Conservation (phyloP, 108 stramenopile species). For the Skeletonema menzelii region DNA sequence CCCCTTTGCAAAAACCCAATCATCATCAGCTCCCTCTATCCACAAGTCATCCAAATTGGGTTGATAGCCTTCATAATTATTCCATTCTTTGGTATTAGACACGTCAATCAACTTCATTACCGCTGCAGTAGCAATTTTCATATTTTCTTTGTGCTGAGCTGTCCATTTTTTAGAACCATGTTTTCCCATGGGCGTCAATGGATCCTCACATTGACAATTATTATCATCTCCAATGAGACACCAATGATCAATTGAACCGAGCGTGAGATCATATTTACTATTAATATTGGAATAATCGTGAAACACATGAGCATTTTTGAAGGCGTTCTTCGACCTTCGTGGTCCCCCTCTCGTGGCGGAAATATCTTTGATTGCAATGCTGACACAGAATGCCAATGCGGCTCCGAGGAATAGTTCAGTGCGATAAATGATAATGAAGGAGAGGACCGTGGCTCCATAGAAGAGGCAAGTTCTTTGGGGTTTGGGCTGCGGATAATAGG, state of each 20-base stretch:
- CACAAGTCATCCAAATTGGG: conserved; percentile 29
- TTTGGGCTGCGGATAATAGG: neutral
- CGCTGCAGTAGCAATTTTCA: conserved; percentile 37
- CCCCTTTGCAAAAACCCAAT: conserved; percentile 43
- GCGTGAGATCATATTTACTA: conserved; percentile 54
- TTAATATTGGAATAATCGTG: conserved; percentile 55
- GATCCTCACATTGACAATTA: conserved; percentile 60
- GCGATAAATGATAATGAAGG: conserved; percentile 46
- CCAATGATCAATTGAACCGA: conserved; percentile 72
- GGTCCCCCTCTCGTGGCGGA: neutral
- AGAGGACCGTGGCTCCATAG: conserved; percentile 42
- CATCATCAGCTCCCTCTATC: conserved; percentile 37
- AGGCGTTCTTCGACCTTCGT: conserved; percentile 10
- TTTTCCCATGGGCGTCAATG: conserved; percentile 43
- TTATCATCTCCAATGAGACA: conserved; percentile 57
- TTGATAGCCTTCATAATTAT: conserved; percentile 2
- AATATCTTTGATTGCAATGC: conserved; percentile 16
- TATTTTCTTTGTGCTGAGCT: conserved; percentile 51
- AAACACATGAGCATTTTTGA: conserved; percentile 24
- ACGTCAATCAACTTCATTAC: conserved; percentile 9
- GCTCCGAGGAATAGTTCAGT: conserved; percentile 34
- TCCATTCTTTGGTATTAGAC: neutral
- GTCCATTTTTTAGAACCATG: conserved; percentile 40
- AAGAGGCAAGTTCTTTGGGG: conserved; percentile 28
- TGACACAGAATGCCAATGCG: conserved; percentile 26